Evolutionary conservation across 2,329 filamentous ascomycete species (phyloP).

Genomic region (Tolypocladium tropicale): DNA sequence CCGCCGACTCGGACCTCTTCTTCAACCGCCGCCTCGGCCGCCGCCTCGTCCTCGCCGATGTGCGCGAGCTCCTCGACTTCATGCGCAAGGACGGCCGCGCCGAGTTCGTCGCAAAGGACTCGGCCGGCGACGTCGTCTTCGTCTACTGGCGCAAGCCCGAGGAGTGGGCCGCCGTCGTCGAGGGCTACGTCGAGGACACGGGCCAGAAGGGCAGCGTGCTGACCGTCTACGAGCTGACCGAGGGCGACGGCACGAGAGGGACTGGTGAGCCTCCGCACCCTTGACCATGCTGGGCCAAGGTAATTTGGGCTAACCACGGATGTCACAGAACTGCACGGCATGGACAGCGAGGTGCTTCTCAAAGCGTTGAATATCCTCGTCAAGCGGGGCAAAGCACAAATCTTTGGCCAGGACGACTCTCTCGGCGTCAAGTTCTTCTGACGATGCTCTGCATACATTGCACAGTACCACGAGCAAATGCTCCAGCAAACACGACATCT

Average conservation of each 20-base stretch:
- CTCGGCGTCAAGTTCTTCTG: conserved; percentile 96
- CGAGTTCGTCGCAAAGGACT: conserved; percentile 49
- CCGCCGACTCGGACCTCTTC: conserved; percentile 47
- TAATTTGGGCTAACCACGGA: not conserved
- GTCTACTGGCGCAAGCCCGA: conserved; percentile 80
- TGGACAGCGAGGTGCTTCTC: conserved; percentile 72
- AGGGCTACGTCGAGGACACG: conserved; percentile 76
- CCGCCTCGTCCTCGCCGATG: conserved; percentile 38
- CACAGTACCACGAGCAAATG: not conserved
- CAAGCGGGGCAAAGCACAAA: conserved; percentile 83
- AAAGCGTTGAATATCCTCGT: conserved; percentile 73
- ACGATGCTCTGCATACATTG: conserved; percentile 14
- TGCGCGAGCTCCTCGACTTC: conserved; percentile 47
- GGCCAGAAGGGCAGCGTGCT: conserved; percentile 82
- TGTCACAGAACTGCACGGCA: conserved; percentile 60
- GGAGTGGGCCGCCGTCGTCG: conserved; percentile 77
- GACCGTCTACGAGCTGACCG: conserved; percentile 82
- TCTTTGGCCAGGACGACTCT: conserved; percentile 83
- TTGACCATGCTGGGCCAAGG: too few species aligned
- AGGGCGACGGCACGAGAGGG: conserved; percentile 70
- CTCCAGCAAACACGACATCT: not conserved
- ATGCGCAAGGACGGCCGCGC: conserved; percentile 50
- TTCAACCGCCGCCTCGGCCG: conserved; percentile 44
- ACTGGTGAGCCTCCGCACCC: conserved; percentile 42
- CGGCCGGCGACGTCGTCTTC: conserved; percentile 44